Conservation (phyloP, 345 rosid genomes). For the Linum lewisii region DNA sequence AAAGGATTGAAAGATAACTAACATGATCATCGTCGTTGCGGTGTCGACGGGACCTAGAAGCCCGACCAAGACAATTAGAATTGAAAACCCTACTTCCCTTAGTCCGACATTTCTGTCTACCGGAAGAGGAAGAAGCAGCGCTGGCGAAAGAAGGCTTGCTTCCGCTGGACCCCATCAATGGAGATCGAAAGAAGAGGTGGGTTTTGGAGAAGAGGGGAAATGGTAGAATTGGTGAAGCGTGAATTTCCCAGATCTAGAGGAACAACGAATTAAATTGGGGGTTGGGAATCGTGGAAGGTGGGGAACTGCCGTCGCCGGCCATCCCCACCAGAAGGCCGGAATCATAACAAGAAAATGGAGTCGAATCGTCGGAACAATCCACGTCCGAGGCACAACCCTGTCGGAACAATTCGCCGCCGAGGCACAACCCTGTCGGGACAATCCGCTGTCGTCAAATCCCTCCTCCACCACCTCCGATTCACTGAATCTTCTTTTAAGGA, state of each 20-base stretch:
- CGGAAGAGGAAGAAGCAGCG: conserved; percentile 18
- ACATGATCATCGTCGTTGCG: conserved; percentile 33
- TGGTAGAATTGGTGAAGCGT: no score
- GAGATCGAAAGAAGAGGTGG: neutral
- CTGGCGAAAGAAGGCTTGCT: conserved; percentile 44
- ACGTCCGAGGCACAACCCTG: no score
- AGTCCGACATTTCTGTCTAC: conserved; percentile 33
- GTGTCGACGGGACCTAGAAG: conserved; percentile 44
- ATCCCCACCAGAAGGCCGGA: no score
- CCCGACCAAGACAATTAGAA: conserved; percentile 57
- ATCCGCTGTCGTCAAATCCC: no score
- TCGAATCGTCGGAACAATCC: no score
- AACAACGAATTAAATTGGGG: neutral
- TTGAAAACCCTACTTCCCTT: conserved; percentile 45
- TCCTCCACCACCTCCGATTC: no score
- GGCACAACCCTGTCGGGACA: no score
- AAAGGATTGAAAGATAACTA: neutral
- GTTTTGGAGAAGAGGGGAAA: neutral
- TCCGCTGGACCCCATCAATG: conserved; percentile 64
- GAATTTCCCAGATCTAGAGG: neutral
- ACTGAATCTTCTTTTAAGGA: no score
- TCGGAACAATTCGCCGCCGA: no score
- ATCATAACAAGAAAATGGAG: no score
- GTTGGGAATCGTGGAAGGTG: neutral
- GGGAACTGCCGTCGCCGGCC: no score